These are phyloP conservation scores for Excoecaria agallocha DNA, from an alignment of 345 rosid species.

Conservation along the genomic window DNA sequence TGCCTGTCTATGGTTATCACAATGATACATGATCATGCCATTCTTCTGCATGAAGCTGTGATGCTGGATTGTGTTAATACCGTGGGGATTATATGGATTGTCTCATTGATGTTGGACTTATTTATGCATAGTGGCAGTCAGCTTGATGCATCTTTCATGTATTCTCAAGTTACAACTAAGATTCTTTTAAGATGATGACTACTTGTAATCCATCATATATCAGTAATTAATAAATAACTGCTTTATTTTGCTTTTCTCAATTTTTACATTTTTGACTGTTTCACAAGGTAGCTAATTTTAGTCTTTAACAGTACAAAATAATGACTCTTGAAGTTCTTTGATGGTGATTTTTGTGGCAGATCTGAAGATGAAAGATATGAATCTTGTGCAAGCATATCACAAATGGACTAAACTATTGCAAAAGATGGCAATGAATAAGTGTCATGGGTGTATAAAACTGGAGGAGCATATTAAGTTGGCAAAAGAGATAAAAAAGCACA, in stretches of 20 bases:
- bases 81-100: neutral
- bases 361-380: constrained; percentile 65
- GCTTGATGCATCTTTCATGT: neutral
- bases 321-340: constrained; percentile 3
- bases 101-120: neutral
- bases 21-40: neutral
- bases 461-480: constrained; percentile 76
- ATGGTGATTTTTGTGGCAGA: constrained; percentile 44
- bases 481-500: constrained; percentile 58
- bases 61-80: neutral
- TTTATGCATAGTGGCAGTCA: neutral
- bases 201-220: neutral
- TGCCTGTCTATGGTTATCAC: neutral
- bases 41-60: neutral
- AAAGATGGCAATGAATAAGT: constrained; percentile 80
- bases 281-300: neutral
- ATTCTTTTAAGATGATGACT: neutral
- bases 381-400: constrained; percentile 56
- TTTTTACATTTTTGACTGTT: neutral
- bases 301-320: neutral
- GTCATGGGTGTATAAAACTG: constrained; percentile 79
- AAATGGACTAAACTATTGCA: constrained; percentile 60
- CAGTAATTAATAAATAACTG: neutral
- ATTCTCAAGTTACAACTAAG: neutral
- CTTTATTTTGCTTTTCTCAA: neutral